Evolutionary conservation across 176 grass and related monocot genomes (phyloP), one percentile per base, ranked within the genome.

Genomic region (Coix lacrymajobi): DNA sequence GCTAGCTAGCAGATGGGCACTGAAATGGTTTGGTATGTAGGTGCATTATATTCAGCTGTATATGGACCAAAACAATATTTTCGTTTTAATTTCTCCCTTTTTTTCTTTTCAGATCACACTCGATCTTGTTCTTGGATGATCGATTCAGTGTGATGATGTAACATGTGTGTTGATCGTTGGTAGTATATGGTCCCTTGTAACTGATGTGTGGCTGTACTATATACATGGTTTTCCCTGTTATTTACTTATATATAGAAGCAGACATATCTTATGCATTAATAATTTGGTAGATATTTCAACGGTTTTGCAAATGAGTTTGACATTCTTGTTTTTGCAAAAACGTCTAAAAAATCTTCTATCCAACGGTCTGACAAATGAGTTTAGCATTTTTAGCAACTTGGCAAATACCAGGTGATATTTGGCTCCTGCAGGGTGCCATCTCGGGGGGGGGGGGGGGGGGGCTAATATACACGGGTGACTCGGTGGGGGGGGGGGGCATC

Each of bases 261-360:
- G 71, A 78, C 41, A 71, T 34, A 34, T 9, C 32, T 25, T 76
- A 7, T 37, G n/a, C n/a, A n/a, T n/a, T n/a, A n/a, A 34, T 84
- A 81, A 81, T 76, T 68, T 13, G 71, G 43, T 72, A 83, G 13
- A 78, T 76, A 49, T n/a, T n/a, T n/a, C n/a, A n/a, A n/a, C n/a
- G n/a, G n/a, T n/a, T n/a, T n/a, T n/a, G n/a, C n/a, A n/a, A n/a
- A n/a, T n/a, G n/a, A n/a, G n/a, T n/a, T n/a, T n/a, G n/a, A n/a
- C n/a, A n/a, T n/a, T n/a, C n/a, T n/a, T n/a, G n/a, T n/a, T 33
- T 2, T 33, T n/a, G n/a, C n/a, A n/a, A n/a, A n/a, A n/a, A n/a
- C n/a, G n/a, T n/a, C n/a, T n/a, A n/a, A n/a, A n/a, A n/a, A n/a
- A n/a, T n/a, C n/a, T n/a, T n/a, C n/a, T n/a, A n/a, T n/a, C n/a